Conservation (phyloP, 805 yeast genomes). For the Hanseniaspora lachancei region DNA sequence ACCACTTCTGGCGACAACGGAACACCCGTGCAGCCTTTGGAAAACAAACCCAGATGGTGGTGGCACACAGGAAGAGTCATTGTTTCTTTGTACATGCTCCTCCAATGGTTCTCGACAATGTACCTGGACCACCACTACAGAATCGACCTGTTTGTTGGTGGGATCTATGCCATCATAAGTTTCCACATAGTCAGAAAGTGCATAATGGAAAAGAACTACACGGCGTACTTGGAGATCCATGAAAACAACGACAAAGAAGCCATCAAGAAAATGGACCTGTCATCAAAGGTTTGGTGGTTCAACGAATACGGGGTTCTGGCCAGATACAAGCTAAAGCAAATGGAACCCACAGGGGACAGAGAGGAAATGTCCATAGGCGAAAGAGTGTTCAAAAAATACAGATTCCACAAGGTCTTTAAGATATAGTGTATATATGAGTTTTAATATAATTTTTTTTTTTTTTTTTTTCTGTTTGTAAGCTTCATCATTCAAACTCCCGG, state of each 20-base stretch:
- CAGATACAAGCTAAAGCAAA: slow-evolving; percentile 27
- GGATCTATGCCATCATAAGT: slow-evolving; percentile 36
- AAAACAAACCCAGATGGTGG: not conserved
- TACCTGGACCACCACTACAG: slow-evolving; percentile 64
- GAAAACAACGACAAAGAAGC: slow-evolving; percentile 30
- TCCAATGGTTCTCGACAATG: slow-evolving; percentile 68
- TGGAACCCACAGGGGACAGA: slow-evolving; percentile 16
- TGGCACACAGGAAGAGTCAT: slow-evolving; percentile 19
- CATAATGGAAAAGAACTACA: slow-evolving; percentile 26
- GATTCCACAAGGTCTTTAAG: slow-evolving; percentile 1
- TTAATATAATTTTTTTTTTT: not conserved
- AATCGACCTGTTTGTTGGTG: slow-evolving; percentile 45
- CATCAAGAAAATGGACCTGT: slow-evolving; percentile 53
- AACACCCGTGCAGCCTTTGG: not conserved
- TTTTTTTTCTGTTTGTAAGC: too few relatives aligned
- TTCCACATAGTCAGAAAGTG: slow-evolving; percentile 32
- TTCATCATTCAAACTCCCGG: slow-evolving; percentile 35
- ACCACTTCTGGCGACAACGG: not conserved
- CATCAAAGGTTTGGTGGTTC: slow-evolving; percentile 36
- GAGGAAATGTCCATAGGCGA: slow-evolving; percentile 11
- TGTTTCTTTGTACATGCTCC: slow-evolving; percentile 33
- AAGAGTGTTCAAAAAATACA: slow-evolving; percentile 8
- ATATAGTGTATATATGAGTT: not conserved
- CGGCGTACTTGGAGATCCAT: slow-evolving; percentile 14
- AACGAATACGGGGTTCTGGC: slow-evolving; percentile 34